A percentile compares a stretch with the other conserved stretches of the same genome.
Evolutionary conservation across 306 rosid genomes (phyloP).

Genomic region (Quillaja saponaria): DNA sequence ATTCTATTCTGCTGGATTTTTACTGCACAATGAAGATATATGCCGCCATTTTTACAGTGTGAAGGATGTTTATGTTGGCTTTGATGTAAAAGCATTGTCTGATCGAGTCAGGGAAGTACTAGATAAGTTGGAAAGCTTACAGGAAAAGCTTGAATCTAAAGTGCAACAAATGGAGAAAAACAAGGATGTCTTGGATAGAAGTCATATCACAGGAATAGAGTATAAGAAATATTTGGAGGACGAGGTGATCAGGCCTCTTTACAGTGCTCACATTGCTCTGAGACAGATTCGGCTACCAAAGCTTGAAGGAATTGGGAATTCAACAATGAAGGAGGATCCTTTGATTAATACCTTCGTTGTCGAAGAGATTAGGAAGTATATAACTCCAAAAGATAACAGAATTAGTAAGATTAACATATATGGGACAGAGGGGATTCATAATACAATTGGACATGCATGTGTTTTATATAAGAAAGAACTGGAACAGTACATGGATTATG

Average conservation of each 20-base stretch:
- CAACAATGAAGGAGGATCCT: slow-evolving; percentile 64
- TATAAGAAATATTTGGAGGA: slow-evolving; percentile 60
- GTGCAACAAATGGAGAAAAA: slow-evolving; percentile 60
- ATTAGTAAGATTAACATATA: slow-evolving; percentile 57
- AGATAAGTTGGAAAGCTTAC: slow-evolving; percentile 56
- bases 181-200: slow-evolving; percentile 38
- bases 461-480: slow-evolving; percentile 63
- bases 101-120: slow-evolving; percentile 68
- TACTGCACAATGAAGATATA: slow-evolving; percentile 59
- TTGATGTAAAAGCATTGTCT: slow-evolving; percentile 60
- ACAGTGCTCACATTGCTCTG: slow-evolving; percentile 63
- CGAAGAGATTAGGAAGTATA: slow-evolving; percentile 87
- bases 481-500: slow-evolving; percentile 86
- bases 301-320: slow-evolving; percentile 48
- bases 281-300: slow-evolving; percentile 68
- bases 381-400: slow-evolving; percentile 80
- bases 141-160: slow-evolving; percentile 65
- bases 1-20: slow-evolving; percentile 77
- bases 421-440: slow-evolving; percentile 60
- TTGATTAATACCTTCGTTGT: slow-evolving; percentile 66
- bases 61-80: slow-evolving; percentile 46
- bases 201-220: slow-evolving; percentile 40
- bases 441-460: slow-evolving; percentile 92
- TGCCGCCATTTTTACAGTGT: slow-evolving; percentile 52
- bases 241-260: slow-evolving; percentile 78